phyloP scores from a whole-genome alignment of 805 yeast genomes.

The Nakazawaea siamensis region DNA sequence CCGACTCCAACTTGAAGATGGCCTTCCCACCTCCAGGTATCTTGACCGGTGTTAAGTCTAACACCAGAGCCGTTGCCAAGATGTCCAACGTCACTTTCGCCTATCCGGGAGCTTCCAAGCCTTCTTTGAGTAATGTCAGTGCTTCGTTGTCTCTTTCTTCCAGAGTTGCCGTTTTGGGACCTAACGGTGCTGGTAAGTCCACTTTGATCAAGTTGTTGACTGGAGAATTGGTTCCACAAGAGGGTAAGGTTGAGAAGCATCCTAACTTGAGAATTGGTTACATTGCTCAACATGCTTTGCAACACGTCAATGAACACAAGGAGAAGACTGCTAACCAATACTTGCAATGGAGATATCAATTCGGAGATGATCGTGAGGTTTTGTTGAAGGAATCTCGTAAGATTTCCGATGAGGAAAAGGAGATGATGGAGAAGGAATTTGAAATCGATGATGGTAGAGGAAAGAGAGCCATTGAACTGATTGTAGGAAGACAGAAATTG shows the following conservation, averaged over 20 bases:
- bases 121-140: constrained; percentile 71
- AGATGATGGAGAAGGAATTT: constrained; percentile 66
- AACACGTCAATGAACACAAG: constrained; percentile 94
- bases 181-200: constrained; percentile 98
- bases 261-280: constrained; percentile 97
- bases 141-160: constrained; percentile 94
- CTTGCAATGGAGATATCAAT: constrained; percentile 95
- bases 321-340: constrained; percentile 98
- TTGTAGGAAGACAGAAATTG: constrained; percentile 94
- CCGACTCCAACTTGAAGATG: constrained; percentile 92
- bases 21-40: constrained; percentile 98
- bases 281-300: constrained; percentile 97
- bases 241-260: constrained; percentile 93
- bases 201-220: constrained; percentile 90
- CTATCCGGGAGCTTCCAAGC: constrained; percentile 85
- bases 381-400: constrained; percentile 88
- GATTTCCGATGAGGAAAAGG: constrained; percentile 70
- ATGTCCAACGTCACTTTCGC: constrained; percentile 78
- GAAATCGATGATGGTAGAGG: constrained; percentile 85
- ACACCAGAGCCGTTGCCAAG: constrained; percentile 80
- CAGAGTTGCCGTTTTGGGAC: constrained; percentile 93
- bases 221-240: constrained; percentile 80
- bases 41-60: constrained; percentile 93
- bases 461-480: constrained; percentile 81
- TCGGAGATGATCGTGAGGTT: constrained; percentile 98